phyloP scores from a whole-genome alignment of 108 stramenopile genomes.

The Seminavis robusta region DNA sequence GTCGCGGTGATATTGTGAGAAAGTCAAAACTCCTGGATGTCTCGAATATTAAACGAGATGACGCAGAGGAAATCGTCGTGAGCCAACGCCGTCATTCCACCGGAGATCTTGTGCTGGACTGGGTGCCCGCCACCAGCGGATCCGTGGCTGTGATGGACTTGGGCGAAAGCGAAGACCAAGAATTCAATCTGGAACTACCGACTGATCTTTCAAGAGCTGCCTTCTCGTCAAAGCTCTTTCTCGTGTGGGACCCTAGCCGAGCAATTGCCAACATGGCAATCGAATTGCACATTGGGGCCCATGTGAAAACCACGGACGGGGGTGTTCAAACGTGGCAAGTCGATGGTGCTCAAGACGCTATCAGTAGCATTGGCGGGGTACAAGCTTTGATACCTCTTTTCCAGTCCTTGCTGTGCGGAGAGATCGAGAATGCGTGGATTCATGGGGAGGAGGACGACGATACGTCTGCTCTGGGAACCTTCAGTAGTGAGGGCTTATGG shows the following conservation, averaged over 20 bases:
- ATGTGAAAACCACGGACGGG: conserved; percentile 26
- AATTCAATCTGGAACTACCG: conserved; percentile 1
- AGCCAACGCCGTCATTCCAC: background rate
- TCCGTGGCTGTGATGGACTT: conserved; percentile 18
- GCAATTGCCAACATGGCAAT: conserved; percentile 24
- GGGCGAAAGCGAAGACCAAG: conserved; percentile 18
- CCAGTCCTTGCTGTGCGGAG: conserved; percentile 15
- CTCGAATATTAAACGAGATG: conserved; percentile 15
- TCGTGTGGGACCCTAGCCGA: conserved; percentile 72
- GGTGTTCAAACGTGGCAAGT: conserved; percentile 43
- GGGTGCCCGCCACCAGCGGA: too few relatives aligned
- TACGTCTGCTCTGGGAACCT: too few relatives aligned
- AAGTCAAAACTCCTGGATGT: conserved; percentile 20
- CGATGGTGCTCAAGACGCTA: conserved; percentile 49
- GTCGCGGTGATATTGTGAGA: conserved; percentile 11
- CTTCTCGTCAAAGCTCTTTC: conserved; percentile 58
- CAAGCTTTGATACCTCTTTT: conserved; percentile 63
- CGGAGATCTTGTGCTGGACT: background rate
- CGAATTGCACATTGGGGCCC: conserved; percentile 59
- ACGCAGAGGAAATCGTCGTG: conserved; percentile 36
- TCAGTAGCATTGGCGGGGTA: conserved; percentile 67
- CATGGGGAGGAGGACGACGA: too few relatives aligned
- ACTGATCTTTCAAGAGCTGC: conserved; percentile 22
- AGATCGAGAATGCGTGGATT: conserved; percentile 13
- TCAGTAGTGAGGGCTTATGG: background rate